These are phyloP conservation scores for Euphorbia peplus DNA, from an alignment of 345 rosid species.

Conservation along the genomic window DNA sequence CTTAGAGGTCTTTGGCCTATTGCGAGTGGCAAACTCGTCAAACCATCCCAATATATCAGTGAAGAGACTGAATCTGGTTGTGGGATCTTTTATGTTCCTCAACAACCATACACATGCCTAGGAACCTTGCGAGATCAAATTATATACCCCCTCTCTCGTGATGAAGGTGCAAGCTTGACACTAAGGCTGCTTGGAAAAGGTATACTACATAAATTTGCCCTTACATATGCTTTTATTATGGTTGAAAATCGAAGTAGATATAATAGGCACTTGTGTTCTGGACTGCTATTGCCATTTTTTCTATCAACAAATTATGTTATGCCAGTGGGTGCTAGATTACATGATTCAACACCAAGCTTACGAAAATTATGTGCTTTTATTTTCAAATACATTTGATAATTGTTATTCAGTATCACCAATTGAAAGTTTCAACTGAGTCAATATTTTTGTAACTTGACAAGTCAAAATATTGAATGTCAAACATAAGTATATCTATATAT, in stretches of 20 bases:
- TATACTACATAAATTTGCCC: conserved; percentile 29
- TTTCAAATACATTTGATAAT: not conserved
- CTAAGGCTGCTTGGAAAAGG: conserved; percentile 52
- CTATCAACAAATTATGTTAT: not conserved
- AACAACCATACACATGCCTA: conserved; percentile 89
- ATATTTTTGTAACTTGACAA: not conserved
- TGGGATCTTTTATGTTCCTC: conserved; percentile 89
- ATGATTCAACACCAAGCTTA: not conserved
- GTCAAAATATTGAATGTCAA: not conserved
- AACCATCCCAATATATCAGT: conserved; percentile 54
- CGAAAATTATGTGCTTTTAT: not conserved
- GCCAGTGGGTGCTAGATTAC: not conserved
- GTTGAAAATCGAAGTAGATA: not conserved
- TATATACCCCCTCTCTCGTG: conserved; percentile 86
- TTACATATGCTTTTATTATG: conserved; percentile 2
- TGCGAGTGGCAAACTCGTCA: conserved; percentile 69
- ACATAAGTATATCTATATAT: not conserved
- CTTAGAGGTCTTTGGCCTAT: conserved; percentile 96
- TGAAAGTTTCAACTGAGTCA: not conserved
- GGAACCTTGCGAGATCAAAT: conserved; percentile 99
- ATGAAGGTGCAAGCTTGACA: conserved; percentile 66
- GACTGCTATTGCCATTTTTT: not conserved
- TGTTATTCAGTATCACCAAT: not conserved
- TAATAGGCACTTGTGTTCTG: not conserved
- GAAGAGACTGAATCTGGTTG: conserved; percentile 57